phyloP scores from a whole-genome alignment of 2,329 filamentous ascomycete genomes.

The Aspergillus tamarii region DNA sequence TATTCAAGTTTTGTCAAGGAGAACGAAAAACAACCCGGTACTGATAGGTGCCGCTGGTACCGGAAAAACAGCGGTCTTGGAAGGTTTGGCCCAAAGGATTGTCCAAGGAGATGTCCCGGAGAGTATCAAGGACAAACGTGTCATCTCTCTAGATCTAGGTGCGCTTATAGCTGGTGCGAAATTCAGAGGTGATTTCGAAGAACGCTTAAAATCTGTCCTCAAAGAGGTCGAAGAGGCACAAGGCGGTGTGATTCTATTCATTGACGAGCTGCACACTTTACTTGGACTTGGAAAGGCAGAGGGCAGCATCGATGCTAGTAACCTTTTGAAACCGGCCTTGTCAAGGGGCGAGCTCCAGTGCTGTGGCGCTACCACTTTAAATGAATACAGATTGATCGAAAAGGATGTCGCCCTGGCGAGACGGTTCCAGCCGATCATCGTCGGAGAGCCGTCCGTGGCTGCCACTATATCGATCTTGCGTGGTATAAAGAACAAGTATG shows the following conservation, averaged over 20 bases:
- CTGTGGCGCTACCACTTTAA: slow-evolving; percentile 90
- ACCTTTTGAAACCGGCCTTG: slow-evolving; percentile 90
- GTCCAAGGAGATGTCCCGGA: slow-evolving; percentile 92
- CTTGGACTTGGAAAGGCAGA: slow-evolving; percentile 93
- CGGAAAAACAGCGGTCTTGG: slow-evolving; percentile 90
- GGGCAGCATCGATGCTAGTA: slow-evolving; percentile 94
- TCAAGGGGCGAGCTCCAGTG: slow-evolving; percentile 91
- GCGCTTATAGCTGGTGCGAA: slow-evolving; percentile 94
- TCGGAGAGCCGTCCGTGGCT: slow-evolving; percentile 87
- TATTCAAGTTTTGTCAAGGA: slow-evolving; percentile 87
- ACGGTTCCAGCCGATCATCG: slow-evolving; percentile 89
- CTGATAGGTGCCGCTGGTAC: slow-evolving; percentile 90
- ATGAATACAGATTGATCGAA: slow-evolving; percentile 90
- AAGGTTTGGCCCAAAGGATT: slow-evolving; percentile 87
- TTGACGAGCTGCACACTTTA: slow-evolving; percentile 90
- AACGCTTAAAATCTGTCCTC: slow-evolving; percentile 85
- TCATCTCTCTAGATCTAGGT: slow-evolving; percentile 85
- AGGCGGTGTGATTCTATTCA: slow-evolving; percentile 89
- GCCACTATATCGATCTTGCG: slow-evolving; percentile 94
- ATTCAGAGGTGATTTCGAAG: slow-evolving; percentile 94
- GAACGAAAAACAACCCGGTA: slow-evolving; percentile 95
- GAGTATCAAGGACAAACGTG: slow-evolving; percentile 90
- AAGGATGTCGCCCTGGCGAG: slow-evolving; percentile 93
- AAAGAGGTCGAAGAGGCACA: slow-evolving; percentile 89
- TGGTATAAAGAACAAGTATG: slow-evolving; percentile 96